Conservation (phyloP, 2,329 filamentous ascomycete species). For the Ophiostoma ulmi region DNA sequence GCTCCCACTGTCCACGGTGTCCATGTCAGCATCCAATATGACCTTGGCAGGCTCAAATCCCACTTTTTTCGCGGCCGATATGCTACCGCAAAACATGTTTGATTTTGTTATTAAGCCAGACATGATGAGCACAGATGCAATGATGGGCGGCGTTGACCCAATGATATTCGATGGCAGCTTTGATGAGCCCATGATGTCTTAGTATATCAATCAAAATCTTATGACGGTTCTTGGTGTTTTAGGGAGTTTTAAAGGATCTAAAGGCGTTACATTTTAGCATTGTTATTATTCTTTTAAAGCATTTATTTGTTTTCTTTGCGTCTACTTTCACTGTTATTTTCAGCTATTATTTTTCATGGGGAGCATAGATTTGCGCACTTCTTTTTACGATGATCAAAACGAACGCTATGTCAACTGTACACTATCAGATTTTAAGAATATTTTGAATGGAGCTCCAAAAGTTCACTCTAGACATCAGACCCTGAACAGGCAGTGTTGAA, state of each 20-base stretch:
- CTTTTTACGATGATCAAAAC: neutral
- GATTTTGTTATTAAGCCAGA: constrained; percentile 54
- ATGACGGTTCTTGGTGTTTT: neutral
- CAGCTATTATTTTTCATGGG: neutral
- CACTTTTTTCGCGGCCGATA: constrained; percentile 40
- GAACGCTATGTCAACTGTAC: neutral
- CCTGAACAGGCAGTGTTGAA: neutral
- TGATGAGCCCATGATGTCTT: constrained; percentile 33
- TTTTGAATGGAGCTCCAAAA: neutral
- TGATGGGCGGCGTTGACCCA: constrained; percentile 54
- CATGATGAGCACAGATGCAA: constrained; percentile 50
- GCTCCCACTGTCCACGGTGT: constrained; percentile 17
- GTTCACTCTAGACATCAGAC: neutral
- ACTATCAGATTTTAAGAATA: neutral
- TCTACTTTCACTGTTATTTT: too few relatives aligned
- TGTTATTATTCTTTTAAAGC: neutral
- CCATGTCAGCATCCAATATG: constrained; percentile 15
- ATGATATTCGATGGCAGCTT: constrained; percentile 55
- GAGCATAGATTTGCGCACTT: neutral
- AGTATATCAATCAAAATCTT: neutral
- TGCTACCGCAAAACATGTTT: constrained; percentile 47
- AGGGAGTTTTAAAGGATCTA: neutral
- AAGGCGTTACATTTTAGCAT: neutral
- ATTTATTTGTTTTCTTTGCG: neutral
- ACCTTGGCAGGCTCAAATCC: constrained; percentile 14